Percentiles rank a stretch among this genome's conserved stretches.
Conservation (phyloP, 2,329 filamentous ascomycete genomes). For the Beauveria sp. region DNA sequence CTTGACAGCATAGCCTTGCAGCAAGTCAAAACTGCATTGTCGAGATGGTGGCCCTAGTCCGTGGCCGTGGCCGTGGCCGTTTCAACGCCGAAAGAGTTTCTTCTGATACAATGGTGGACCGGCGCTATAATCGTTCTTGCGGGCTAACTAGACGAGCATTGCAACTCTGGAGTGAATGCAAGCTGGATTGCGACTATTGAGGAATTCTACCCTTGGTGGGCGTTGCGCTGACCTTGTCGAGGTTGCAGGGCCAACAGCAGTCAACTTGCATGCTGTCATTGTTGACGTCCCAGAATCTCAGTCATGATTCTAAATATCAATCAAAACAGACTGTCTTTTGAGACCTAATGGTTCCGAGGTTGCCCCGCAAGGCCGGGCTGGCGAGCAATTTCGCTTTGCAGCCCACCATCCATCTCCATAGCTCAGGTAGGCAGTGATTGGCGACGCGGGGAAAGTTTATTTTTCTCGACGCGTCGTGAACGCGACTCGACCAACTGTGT, state of each 20-base stretch:
- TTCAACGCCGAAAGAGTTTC: not conserved
- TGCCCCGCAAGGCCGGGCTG: not conserved
- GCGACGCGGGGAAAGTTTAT: not conserved
- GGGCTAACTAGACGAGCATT: not conserved
- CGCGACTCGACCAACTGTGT: not conserved
- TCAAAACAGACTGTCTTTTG: not conserved
- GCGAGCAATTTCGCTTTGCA: constrained; percentile 2
- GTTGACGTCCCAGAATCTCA: not conserved
- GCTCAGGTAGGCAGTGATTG: not conserved
- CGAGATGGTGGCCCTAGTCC: not conserved
- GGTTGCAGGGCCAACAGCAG: not conserved
- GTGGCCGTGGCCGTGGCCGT: not conserved
- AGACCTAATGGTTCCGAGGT: not conserved
- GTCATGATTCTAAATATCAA: not conserved
- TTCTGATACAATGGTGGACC: not conserved
- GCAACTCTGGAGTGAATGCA: not conserved
- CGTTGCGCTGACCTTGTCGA: not conserved
- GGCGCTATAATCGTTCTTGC: not conserved
- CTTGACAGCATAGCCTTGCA: not conserved
- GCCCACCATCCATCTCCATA: not conserved
- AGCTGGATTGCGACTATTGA: too few species aligned
- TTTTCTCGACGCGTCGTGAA: not conserved
- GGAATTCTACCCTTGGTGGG: too few species aligned
- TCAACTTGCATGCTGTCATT: too few species aligned
- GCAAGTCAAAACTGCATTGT: not conserved